A percentile compares a stretch with the other conserved stretches of the same genome.
Conservation (phyloP, 805 yeast species). For the Nakazawaea anatomiae region DNA sequence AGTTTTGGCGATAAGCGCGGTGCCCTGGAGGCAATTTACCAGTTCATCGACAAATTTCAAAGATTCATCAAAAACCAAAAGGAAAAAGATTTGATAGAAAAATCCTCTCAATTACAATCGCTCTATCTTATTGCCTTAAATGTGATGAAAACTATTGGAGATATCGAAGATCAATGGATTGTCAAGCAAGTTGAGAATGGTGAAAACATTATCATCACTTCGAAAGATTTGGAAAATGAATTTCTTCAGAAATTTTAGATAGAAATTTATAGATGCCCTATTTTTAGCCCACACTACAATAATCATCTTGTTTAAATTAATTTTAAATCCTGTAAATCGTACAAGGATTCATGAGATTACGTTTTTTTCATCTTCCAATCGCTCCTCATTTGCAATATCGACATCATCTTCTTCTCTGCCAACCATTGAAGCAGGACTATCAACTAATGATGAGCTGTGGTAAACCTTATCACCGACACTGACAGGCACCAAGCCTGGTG, state of each 20-base stretch:
- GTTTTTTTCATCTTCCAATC: no score
- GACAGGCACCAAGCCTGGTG: constrained; percentile 6
- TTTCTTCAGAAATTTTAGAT: neutral
- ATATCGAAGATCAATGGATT: constrained; percentile 35
- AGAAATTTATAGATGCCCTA: no score
- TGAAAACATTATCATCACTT: constrained; percentile 14
- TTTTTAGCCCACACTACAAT: neutral
- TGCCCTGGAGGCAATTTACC: constrained; percentile 36
- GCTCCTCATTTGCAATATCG: constrained; percentile 16
- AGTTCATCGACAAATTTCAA: constrained; percentile 25
- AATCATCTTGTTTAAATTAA: neutral
- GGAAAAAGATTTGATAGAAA: neutral
- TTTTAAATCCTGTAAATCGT: no score
- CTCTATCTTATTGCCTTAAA: constrained; percentile 32
- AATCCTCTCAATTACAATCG: constrained; percentile 10
- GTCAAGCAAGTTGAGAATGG: constrained; percentile 17
- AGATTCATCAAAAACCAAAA: constrained; percentile 1
- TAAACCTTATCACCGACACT: neutral
- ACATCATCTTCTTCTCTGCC: constrained; percentile 10
- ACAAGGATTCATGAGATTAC: no score
- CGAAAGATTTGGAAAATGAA: constrained; percentile 14
- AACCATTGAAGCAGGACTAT: constrained; percentile 6
- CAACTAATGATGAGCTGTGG: constrained; percentile 4
- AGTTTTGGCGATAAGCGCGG: constrained; percentile 46
- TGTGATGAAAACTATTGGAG: constrained; percentile 27